phyloP scores from a whole-genome alignment of 805 yeast species.

The Peterozyma toletana region DNA sequence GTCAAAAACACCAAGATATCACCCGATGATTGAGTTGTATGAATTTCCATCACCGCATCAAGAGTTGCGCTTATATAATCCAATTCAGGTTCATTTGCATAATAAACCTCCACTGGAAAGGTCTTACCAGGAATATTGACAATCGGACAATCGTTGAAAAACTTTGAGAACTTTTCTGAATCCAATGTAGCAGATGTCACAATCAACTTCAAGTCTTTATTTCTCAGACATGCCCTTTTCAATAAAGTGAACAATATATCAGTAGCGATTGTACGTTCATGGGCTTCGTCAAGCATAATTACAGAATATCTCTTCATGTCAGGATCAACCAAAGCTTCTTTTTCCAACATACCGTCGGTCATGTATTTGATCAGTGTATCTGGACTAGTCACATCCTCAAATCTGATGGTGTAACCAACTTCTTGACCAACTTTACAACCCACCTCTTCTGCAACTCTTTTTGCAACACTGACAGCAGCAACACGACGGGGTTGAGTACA shows the following conservation, averaged over 20 bases:
- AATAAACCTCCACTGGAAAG: conserved; percentile 80
- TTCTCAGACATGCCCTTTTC: conserved; percentile 67
- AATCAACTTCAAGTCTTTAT: conserved; percentile 63
- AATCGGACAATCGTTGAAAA: conserved; percentile 77
- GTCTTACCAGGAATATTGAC: conserved; percentile 84
- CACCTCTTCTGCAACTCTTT: conserved; percentile 83
- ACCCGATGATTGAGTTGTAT: conserved; percentile 69
- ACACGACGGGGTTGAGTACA: conserved; percentile 61
- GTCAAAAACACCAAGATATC: conserved; percentile 79
- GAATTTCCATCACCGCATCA: conserved; percentile 82
- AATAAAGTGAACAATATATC: conserved; percentile 85
- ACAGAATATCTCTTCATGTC: conserved; percentile 69
- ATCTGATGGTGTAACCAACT: conserved; percentile 88
- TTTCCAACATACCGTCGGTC: conserved; percentile 95
- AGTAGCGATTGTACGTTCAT: conserved; percentile 91
- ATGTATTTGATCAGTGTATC: conserved; percentile 75
- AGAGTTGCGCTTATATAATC: conserved; percentile 81
- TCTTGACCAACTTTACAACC: conserved; percentile 70
- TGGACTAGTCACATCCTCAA: conserved; percentile 68
- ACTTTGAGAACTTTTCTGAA: conserved; percentile 74
- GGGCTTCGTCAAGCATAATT: conserved; percentile 94
- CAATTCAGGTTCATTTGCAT: conserved; percentile 75
- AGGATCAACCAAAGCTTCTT: conserved; percentile 84
- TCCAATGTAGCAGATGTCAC: conserved; percentile 94
- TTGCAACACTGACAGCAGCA: conserved; percentile 64